Percentiles rank a stretch among this genome's conserved stretches.
Evolutionary conservation across 75 land plant genomes (phyloP).

Genomic region (Pinus albicaulis): DNA sequence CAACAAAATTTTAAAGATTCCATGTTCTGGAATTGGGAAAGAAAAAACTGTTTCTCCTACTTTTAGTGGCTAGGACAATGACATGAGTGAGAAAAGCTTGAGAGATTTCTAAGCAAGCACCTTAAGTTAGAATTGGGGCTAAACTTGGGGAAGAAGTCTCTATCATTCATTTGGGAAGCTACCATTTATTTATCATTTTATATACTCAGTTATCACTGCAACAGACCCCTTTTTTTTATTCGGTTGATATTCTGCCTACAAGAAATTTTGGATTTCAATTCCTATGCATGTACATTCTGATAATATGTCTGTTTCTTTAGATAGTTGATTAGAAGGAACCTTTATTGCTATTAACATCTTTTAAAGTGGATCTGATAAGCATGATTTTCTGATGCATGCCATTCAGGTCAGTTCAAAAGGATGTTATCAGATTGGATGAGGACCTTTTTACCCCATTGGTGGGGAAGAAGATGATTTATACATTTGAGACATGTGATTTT

Average conservation of each 20-base stretch:
- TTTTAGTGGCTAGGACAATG: too few relatives aligned
- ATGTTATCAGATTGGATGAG: constrained; percentile 51
- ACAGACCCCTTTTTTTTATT: background rate
- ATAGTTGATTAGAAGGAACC: background rate
- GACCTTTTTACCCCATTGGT: constrained; percentile 58
- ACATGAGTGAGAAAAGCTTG: background rate
- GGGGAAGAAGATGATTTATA: constrained; percentile 53
- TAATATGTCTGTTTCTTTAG: background rate
- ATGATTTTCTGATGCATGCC: constrained; percentile 2
- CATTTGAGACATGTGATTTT: constrained; percentile 45
- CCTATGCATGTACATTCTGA: background rate
- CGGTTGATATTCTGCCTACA: background rate
- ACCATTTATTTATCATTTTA: background rate
- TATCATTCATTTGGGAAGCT: background rate
- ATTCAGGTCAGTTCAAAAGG: constrained; percentile 33
- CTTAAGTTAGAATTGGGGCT: background rate
- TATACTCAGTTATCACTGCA: background rate
- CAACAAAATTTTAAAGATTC: too few relatives aligned
- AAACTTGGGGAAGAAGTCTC: background rate
- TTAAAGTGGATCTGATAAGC: background rate
- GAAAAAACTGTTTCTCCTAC: too few relatives aligned
- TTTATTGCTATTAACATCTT: background rate
- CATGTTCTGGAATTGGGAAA: too few relatives aligned
- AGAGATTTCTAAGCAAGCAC: background rate
- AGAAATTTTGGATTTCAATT: background rate